A percentile compares a stretch with the other conserved stretches of the same genome.
These are phyloP conservation scores for Ottelia alismoides DNA, from an alignment of 106 monocot species.

Conservation along the genomic window DNA sequence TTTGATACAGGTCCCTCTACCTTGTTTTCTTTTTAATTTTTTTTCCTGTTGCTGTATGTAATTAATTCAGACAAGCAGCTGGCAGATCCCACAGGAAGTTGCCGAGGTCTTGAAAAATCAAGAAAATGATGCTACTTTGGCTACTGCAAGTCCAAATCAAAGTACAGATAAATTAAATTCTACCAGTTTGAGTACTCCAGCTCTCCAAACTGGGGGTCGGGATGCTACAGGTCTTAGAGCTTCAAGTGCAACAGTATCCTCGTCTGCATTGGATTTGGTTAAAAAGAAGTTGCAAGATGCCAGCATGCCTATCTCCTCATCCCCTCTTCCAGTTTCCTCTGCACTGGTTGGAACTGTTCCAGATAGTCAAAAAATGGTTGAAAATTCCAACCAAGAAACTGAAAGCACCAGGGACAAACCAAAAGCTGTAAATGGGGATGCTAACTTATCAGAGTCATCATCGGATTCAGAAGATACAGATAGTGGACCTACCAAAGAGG, in stretches of 20 bases:
- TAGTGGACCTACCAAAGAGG: conserved; percentile 52
- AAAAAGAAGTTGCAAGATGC: conserved; percentile 97
- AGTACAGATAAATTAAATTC: conserved; percentile 32
- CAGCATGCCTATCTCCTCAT: conserved; percentile 30
- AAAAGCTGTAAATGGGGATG: conserved; percentile 64
- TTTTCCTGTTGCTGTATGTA: no score
- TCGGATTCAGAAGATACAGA: conserved; percentile 94
- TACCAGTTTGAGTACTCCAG: conserved; percentile 32
- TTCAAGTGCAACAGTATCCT: conserved; percentile 32
- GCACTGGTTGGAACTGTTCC: conserved; percentile 26
- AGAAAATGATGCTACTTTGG: conserved; percentile 25
- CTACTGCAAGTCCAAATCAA: conserved; percentile 24
- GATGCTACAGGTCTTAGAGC: conserved; percentile 44
- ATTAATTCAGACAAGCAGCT: conserved; percentile 80
- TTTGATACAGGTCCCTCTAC: no score
- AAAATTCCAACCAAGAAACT: conserved; percentile 21
- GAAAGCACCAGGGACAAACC: conserved; percentile 47
- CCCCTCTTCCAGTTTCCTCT: conserved; percentile 29
- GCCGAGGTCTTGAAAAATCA: conserved; percentile 47
- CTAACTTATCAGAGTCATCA: conserved; percentile 60
- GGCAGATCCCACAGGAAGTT: conserved; percentile 80
- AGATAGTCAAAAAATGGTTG: conserved; percentile 41
- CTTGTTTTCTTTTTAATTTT: no score
- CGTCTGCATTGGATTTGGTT: conserved; percentile 87
- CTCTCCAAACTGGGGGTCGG: conserved; percentile 60